Base-by-base conservation (phyloP, 805 yeast species). In the Myxozyma kluyveri region DNA sequence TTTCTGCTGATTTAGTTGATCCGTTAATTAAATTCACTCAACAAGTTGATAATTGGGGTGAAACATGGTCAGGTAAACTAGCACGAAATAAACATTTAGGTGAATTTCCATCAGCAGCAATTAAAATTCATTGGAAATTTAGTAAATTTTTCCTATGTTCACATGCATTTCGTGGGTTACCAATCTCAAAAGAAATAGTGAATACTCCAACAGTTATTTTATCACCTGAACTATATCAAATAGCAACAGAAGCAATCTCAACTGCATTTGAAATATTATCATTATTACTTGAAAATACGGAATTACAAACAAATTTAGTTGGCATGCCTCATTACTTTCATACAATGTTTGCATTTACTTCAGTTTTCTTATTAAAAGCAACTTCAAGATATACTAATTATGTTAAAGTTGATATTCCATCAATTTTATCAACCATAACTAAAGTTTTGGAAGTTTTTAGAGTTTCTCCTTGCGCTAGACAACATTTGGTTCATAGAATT, bases 301-400 rank as follows among this genome's bases (percentile, higher is more conserved):
- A 49, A 14, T 40, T 52, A 9, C 45, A 52, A 18, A 41, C 46
- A 2, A 31, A 37, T 1, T 27, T 52, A 14, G 53, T 52, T 3
- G 57, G 57, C 9, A 32, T 48, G 35, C 57, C 57, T 1, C 57
- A 52, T 22, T 52, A 52, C 27, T 52, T 52, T 24, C 57, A 52
- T 23, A 52, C 52, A 3, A 52, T 52, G 57, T 52, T 40, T 29
- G 57, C 53, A 7, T 52, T 52, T 22, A 53, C 47, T 5, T 52
- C 57, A 6, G 57, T 52, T 9, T 52, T 52, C 29, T 23, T 52
- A 14, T 40, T 52, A 4, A 52, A 52, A 32, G 50, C 49, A 1
- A 38, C 49, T 3, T 44, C 57, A 1, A 17, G 57, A 12, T 52
- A 52, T 39, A 39, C 47, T 26, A 24, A 40, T 7, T 45, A 52